Conservation (phyloP, 1,284 basidiomycete genomes). For the Grifola frondosa region DNA sequence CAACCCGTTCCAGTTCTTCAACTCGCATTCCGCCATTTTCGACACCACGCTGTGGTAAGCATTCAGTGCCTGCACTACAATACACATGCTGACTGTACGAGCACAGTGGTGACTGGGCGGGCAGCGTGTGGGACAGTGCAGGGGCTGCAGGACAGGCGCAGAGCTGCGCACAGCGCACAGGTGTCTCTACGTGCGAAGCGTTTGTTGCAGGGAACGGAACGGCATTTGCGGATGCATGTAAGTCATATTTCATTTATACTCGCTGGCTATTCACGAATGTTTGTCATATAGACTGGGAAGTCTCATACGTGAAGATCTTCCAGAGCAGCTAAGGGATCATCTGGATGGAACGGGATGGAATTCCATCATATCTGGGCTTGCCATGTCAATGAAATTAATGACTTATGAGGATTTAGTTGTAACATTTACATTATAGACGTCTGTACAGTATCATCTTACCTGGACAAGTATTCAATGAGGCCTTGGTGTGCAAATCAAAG, state of each 20-base stretch:
- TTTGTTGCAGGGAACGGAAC: conserved; percentile 73
- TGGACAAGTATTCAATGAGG: no score
- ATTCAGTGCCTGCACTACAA: conserved; percentile 3
- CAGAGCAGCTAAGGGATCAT: conserved; percentile 28
- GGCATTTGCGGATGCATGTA: conserved; percentile 77
- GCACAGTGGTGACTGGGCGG: conserved; percentile 84
- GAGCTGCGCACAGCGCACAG: conserved; percentile 80
- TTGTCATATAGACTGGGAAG: conserved; percentile 66
- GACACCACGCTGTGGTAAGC: conserved; percentile 79
- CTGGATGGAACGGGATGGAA: not conserved
- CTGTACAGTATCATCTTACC: no score
- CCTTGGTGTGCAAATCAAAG: no score
- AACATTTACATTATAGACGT: not conserved
- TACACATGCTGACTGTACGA: not conserved
- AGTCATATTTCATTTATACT: no score
- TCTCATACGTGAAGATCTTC: conserved; percentile 69
- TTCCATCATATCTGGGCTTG: no score
- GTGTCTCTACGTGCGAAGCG: conserved; percentile 73
- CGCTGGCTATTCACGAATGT: no score
- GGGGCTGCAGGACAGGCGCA: conserved; percentile 76
- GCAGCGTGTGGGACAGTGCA: conserved; percentile 65
- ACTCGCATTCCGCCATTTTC: conserved; percentile 74
- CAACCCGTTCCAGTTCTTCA: conserved; percentile 74
- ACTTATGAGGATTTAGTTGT: conserved; percentile 2
- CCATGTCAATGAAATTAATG: conserved; percentile 4